These are phyloP conservation scores for Lasiodiplodia sp. DNA, from an alignment of 2,329 filamentous ascomycete species.

Conservation along the genomic window DNA sequence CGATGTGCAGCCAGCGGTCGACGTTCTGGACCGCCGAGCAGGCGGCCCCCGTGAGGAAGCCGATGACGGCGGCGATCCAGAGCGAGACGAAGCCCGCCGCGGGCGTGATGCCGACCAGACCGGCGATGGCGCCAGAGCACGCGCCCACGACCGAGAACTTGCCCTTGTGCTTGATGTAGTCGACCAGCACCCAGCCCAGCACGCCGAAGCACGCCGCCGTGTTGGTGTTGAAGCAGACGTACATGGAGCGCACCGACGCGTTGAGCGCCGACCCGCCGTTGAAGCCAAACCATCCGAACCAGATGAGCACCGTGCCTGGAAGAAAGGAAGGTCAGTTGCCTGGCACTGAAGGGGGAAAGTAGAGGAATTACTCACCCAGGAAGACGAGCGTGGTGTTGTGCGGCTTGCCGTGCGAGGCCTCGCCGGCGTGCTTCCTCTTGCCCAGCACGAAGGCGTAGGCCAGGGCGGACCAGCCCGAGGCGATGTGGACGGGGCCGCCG, in stretches of 20 bases:
- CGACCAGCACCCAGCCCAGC: slow-evolving; percentile 62
- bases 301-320: slow-evolving; percentile 67
- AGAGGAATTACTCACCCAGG: slow-evolving; percentile 42
- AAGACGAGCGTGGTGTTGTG: slow-evolving; percentile 71
- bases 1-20: slow-evolving; percentile 62
- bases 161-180: slow-evolving; percentile 60
- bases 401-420: slow-evolving; percentile 61
- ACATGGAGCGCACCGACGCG: slow-evolving; percentile 60
- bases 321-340: not conserved
- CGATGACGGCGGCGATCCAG: slow-evolving; percentile 64
- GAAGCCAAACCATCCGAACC: slow-evolving; percentile 70
- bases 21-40: slow-evolving; percentile 60
- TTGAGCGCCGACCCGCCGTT: slow-evolving; percentile 65
- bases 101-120: slow-evolving; percentile 67
- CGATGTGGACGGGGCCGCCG: slow-evolving; percentile 70
- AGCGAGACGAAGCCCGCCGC: slow-evolving; percentile 61
- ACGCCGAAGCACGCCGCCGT: slow-evolving; percentile 62
- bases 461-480: slow-evolving; percentile 67
- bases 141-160: slow-evolving; percentile 64
- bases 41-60: slow-evolving; percentile 61
- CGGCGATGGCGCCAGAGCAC: slow-evolving; percentile 65
- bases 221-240: slow-evolving; percentile 66
- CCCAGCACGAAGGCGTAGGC: slow-evolving; percentile 71
- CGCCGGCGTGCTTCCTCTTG: slow-evolving; percentile 60
- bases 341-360: no score